Base-by-base conservation (phyloP, 768 basidiomycete species). In the Amanita phalloides region DNA sequence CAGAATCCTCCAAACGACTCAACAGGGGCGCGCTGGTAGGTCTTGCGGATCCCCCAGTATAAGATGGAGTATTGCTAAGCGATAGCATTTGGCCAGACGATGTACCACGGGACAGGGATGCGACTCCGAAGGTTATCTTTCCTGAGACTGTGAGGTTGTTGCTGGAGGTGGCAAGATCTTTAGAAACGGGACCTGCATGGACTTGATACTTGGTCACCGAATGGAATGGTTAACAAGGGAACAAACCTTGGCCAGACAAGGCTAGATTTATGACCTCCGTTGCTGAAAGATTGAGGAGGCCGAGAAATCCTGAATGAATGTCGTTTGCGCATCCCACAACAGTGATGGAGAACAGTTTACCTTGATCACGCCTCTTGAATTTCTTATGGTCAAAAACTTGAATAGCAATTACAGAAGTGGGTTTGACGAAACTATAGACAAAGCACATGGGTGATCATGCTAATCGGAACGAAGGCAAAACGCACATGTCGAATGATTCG, bases 351-450 rank as follows among this genome's bases (percentile, higher is more conserved):
- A 52, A 39, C 41, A 58, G 61, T n/a, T 56, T 33, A 70, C 76
- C 90, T 71, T 93, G 91, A 64, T 93, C 91, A 59, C 83, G 79
- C 65, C 82, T 82, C 70, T 78, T 90, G 70, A 89, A 92, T 66
- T 88, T 90, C 62, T 81, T 78, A 66, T 90, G 84, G 73, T 95
- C 92, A 62, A 93, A 92, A 54, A 95, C 79, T 69, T 94, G 90
- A 43, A 94, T 86, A 23, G 77, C 75, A 60, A 94, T 76, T 58
- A 79, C 74, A 33, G 90, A 91, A 26, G 81, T 81, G 55, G 79
- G 82, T 42, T 78, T 83, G 57, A 92, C 79, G 57, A 53, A 48
- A 50, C 14, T 49, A 53, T n/a, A 44, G 17, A 56, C 33, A 46
- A 52, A 35, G 57, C 52, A 50, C 17, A 53, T 23, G 55, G 26